Conservation (phyloP, 345 rosid genomes). For the Crucihimalaya himalaica region DNA sequence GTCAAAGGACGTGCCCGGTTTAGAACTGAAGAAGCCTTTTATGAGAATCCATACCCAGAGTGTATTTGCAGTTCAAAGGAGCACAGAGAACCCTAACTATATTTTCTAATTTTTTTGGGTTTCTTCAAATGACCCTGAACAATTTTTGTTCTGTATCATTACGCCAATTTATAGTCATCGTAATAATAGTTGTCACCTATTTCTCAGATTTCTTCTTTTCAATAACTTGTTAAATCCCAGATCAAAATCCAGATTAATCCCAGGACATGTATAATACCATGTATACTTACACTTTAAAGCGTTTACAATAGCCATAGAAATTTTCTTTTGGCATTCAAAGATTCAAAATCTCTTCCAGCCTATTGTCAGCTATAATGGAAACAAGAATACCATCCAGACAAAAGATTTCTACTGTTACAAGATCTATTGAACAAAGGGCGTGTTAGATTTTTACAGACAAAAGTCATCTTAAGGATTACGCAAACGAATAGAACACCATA, state of each 20-base stretch:
- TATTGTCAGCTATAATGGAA: not conserved
- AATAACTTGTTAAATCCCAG: too few species aligned
- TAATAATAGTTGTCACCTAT: not conserved
- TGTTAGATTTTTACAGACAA: slow-evolving; percentile 31
- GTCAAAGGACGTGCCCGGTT: slow-evolving; percentile 77
- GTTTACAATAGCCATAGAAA: not conserved
- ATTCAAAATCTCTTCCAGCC: not conserved
- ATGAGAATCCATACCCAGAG: slow-evolving; percentile 87
- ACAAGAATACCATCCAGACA: slow-evolving; percentile 4
- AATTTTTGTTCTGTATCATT: slow-evolving; percentile 10
- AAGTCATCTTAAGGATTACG: slow-evolving; percentile 18
- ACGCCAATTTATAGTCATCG: not conserved
- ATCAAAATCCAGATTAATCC: too few species aligned
- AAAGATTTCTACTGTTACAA: slow-evolving; percentile 16
- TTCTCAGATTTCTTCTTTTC: too few species aligned
- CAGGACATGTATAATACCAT: not conserved
- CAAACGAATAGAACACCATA: slow-evolving; percentile 8
- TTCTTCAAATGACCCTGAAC: too few species aligned
- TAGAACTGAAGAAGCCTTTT: slow-evolving; percentile 88
- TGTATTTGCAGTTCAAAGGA: slow-evolving; percentile 69
- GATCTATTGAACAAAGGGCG: not conserved
- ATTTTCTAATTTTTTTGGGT: not conserved
- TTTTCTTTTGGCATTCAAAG: not conserved
- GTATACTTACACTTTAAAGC: not conserved
- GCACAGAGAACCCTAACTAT: slow-evolving; percentile 16